Conservation (phyloP, 75 land plant species). For the Picea sitchensis region DNA sequence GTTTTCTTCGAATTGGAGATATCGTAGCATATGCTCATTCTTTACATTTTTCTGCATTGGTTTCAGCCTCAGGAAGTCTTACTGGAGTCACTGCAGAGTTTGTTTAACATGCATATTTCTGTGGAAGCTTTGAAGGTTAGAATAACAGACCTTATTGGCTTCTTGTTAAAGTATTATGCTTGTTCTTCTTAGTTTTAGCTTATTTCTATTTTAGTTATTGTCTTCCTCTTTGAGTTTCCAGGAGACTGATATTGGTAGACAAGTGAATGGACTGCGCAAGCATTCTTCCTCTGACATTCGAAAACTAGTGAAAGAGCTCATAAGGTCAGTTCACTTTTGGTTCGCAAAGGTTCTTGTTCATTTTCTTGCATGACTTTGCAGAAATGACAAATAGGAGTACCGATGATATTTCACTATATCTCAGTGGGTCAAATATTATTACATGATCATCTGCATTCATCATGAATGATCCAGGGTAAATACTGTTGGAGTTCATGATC, state of each 20-base stretch:
- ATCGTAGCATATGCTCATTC: background rate
- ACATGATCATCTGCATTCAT: background rate
- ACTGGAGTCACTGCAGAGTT: slow-evolving; percentile 42
- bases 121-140: slow-evolving; percentile 67
- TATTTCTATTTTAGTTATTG: background rate
- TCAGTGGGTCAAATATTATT: background rate
- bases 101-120: slow-evolving; percentile 70
- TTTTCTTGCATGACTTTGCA: background rate
- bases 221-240: slow-evolving; percentile 14
- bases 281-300: slow-evolving; percentile 65
- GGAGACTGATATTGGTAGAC: slow-evolving; percentile 91
- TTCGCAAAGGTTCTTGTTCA: background rate
- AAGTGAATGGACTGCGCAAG: slow-evolving; percentile 76
- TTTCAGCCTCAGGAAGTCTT: slow-evolving; percentile 51
- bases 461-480: no score
- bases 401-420: background rate
- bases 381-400: background rate
- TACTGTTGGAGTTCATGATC: no score
- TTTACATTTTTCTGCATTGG: background rate
- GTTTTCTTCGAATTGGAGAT: slow-evolving; percentile 4
- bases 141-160: no score
- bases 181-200: background rate
- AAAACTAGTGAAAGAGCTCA: slow-evolving; percentile 60
- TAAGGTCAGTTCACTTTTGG: slow-evolving; percentile 44
- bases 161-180: background rate